Conservation (phyloP, 208 protist genomes). For the Trypanosoma congolense region DNA sequence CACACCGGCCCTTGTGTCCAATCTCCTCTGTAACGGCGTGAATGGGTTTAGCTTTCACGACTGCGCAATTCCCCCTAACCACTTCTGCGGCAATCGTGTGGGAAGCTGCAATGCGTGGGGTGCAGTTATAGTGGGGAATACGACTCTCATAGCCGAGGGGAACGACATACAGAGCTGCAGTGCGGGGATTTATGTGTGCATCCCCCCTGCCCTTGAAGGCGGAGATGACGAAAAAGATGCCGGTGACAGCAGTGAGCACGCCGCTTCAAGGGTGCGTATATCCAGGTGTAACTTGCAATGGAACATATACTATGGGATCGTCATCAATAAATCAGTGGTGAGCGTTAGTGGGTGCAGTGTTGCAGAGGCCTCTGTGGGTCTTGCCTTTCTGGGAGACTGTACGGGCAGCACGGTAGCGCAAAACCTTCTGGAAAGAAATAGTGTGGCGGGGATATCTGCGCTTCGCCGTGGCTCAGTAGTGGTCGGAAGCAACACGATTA, state of each 20-base stretch:
- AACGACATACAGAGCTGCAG: conserved; percentile 34
- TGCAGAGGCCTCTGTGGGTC: conserved; percentile 10
- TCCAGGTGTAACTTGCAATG: conserved; percentile 13
- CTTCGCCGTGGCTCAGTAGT: conserved; percentile 5
- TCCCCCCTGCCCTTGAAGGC: background rate
- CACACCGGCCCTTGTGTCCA: conserved; percentile 22
- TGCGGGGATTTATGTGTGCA: conserved; percentile 26
- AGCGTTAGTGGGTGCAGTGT: conserved; percentile 15
- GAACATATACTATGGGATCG: conserved; percentile 24
- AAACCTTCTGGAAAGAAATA: conserved; percentile 15
- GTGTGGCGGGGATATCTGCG: conserved; percentile 19
- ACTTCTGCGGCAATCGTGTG: conserved; percentile 34
- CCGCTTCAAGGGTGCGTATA: conserved; percentile 5
- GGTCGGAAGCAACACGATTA: conserved; percentile 17
- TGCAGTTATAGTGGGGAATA: conserved; percentile 11
- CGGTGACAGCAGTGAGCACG: background rate
- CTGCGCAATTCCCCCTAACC: conserved; percentile 17
- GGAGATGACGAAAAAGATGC: background rate
- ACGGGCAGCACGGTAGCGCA: conserved; percentile 10
- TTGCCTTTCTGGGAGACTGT: conserved; percentile 28
- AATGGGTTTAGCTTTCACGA: conserved; percentile 31
- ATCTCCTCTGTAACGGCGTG: conserved; percentile 35
- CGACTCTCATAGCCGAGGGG: conserved; percentile 6
- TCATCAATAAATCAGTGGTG: conserved; percentile 12
- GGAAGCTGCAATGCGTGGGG: conserved; percentile 30